Base-by-base conservation (phyloP, 306 rosid genomes). In the Comarum palustre region DNA sequence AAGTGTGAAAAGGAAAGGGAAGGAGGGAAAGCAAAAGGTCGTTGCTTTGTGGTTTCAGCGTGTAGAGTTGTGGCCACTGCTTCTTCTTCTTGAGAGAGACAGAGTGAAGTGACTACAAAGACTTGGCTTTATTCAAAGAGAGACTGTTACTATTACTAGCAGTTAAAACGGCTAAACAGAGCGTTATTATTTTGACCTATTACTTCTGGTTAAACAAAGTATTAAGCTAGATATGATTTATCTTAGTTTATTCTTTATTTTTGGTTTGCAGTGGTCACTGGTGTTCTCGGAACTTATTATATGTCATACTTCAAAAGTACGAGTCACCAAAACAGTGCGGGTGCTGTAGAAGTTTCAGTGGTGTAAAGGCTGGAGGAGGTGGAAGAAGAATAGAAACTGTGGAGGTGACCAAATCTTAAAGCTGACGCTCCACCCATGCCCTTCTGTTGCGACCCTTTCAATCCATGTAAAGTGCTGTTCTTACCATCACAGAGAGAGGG, bases 351-450 rank as follows among this genome's bases (percentile, higher is more conserved):
- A 55, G 4, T 8, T 24, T 39, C 12, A 55, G 32, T 24, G 32
- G 61, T 55, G 65, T 48, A 25, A n/a, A 50, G 42, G 66, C 17
- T 19, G 34, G 67, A 41, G 34, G 67, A 41, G 34, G 14, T 66
- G 51, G 66, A 4, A 29, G 12, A 15, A 60, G 66, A 8, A 58
- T 34, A 8, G 67, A 61, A 20, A 61, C 43, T 61, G 4, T 15
- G 74, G 39, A 73, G 86, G 64, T 84, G 78, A 85, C 84, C 80
- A 81, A 86, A 82, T 84, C 92, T 83, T 84, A 82, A 90, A 86
- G 96, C 83, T 69, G 80, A 52, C 74, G 75, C 75, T 72, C 80
- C 62, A 71, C 72, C 48, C 69, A 73, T 73, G 71, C 79, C 73
- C 67, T 70, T 34, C 20, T 77, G 68, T 83, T 77, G 77, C 81